Evolutionary conservation across 495 filamentous ascomycete genomes (phyloP), one percentile per base, ranked within the genome.

Genomic region (Parachaetomium inaequale): DNA sequence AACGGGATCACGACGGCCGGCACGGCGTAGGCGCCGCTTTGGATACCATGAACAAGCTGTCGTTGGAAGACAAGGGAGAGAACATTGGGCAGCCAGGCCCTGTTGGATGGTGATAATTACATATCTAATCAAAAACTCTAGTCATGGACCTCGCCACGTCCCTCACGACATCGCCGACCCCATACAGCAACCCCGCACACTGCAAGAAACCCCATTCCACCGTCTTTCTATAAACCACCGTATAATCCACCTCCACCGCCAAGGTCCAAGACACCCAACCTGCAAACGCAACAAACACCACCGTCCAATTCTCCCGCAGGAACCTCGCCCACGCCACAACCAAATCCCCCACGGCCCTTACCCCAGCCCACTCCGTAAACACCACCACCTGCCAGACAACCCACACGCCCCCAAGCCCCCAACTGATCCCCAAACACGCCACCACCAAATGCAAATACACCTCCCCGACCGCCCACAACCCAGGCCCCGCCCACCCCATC

Each of bases 1-100:
- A 68, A 77, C 49, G 78, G 78, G 19, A 81, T 81, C 25, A 76
- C 69, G 10, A 62, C 70, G 63, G 67, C 76, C 3, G 68, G 65
- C 15, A 63, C 56, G 25, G 51, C 34, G 17, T 59, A 64, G n/a
- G 28, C 14, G 3, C 14, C 58, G 17, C 51, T 36, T 25, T 55
- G n/a, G 25, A 61, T 45, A 45, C n/a, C 25, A 23, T 10, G 14
- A 1, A 0, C 6, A 7, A 46, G 42, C n/a, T 19, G 4, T 46
- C n/a, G 42, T 46, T 46, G 42, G 8, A 23, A 23, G 19, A 46
- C 8, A 17, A 12, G 10, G 17, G 12, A 17, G 12, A 15, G 12
- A 17, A 40, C 6, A 40, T 36, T 36, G 10, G 34, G 36, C 14
- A 40, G 17, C 12, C 12, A 40, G 36, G 1, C n/a, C n/a, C 19